Conservation (phyloP, 805 yeast species). For the Yarrowia hollandica region DNA sequence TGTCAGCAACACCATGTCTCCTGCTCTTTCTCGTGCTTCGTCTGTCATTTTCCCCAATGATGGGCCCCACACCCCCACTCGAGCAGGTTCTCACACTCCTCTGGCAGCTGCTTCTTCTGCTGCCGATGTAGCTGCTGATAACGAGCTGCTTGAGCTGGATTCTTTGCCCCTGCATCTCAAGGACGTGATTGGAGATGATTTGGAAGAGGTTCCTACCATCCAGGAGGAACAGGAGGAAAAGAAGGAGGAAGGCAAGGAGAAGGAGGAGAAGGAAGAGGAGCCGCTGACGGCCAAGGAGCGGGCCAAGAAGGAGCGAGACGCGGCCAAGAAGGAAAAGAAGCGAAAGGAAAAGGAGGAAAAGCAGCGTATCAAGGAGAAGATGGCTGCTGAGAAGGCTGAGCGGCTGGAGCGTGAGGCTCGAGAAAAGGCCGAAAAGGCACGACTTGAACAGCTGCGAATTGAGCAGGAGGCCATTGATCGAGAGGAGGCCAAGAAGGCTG, state of each 20-base stretch:
- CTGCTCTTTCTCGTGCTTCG: conserved; percentile 22
- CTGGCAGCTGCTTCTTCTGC: not conserved
- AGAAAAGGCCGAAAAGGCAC: conserved; percentile 26
- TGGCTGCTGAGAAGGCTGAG: conserved; percentile 26
- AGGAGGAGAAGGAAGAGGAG: not conserved
- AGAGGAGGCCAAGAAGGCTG: conserved; percentile 12
- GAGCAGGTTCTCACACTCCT: conserved; percentile 26
- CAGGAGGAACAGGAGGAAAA: conserved; percentile 1
- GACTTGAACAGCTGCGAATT: conserved; percentile 21
- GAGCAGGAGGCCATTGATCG: conserved; percentile 26
- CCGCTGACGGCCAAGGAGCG: conserved; percentile 1
- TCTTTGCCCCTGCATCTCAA: conserved; percentile 21
- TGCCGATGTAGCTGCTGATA: not conserved
- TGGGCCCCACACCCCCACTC: conserved; percentile 16
- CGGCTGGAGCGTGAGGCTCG: conserved; percentile 22
- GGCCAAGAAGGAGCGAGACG: conserved; percentile 16
- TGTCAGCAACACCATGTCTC: conserved; percentile 17
- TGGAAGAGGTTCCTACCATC: not conserved
- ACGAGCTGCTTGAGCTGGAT: conserved; percentile 16
- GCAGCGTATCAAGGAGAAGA: conserved; percentile 13
- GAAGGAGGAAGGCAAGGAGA: not conserved
- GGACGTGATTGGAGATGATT: conserved; percentile 22
- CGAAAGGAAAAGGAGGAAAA: conserved; percentile 24
- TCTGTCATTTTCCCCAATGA: conserved; percentile 22
- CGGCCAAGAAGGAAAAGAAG: conserved; percentile 28